Conservation (phyloP, 2,329 filamentous ascomycete genomes). For the Pseudogymnoascus sp. region DNA sequence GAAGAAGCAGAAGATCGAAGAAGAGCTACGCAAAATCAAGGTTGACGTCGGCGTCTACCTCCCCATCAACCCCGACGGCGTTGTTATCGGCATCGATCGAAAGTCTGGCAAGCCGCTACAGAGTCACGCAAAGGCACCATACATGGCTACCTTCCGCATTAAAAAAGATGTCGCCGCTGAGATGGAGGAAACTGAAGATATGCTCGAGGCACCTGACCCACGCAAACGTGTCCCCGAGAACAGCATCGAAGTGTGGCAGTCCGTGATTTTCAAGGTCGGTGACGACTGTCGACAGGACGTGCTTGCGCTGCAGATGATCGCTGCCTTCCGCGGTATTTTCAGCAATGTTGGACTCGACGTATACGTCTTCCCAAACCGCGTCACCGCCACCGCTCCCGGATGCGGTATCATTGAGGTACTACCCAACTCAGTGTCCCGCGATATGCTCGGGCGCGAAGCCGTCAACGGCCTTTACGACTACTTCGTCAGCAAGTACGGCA, state of each 20-base stretch:
- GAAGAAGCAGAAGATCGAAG: slow-evolving; percentile 98
- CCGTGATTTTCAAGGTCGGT: slow-evolving; percentile 98
- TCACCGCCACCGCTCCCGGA: slow-evolving; percentile 92
- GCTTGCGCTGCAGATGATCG: slow-evolving; percentile 93
- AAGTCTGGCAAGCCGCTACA: slow-evolving; percentile 97
- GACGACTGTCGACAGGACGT: slow-evolving; percentile 98
- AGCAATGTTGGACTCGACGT: slow-evolving; percentile 90
- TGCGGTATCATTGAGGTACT: slow-evolving; percentile 98
- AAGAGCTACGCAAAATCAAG: slow-evolving; percentile 93
- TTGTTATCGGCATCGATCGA: slow-evolving; percentile 94
- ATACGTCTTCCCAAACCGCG: slow-evolving; percentile 92
- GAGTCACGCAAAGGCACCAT: slow-evolving; percentile 95
- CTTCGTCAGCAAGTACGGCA: slow-evolving; percentile 94
- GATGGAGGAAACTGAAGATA: slow-evolving; percentile 43
- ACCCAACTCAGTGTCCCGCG: slow-evolving; percentile 93
- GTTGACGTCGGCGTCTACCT: slow-evolving; percentile 96
- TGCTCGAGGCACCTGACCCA: slow-evolving; percentile 40
- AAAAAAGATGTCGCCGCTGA: slow-evolving; percentile 59
- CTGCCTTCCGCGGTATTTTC: slow-evolving; percentile 95
- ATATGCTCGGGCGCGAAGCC: slow-evolving; percentile 96
- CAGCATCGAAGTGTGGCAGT: slow-evolving; percentile 94
- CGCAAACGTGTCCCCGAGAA: slow-evolving; percentile 34
- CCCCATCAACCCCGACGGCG: slow-evolving; percentile 91
- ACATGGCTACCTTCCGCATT: slow-evolving; percentile 98
- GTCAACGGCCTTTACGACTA: slow-evolving; percentile 98